Conservation (phyloP, 495 filamentous ascomycete species). For the Xanthoparmelia taractica region DNA sequence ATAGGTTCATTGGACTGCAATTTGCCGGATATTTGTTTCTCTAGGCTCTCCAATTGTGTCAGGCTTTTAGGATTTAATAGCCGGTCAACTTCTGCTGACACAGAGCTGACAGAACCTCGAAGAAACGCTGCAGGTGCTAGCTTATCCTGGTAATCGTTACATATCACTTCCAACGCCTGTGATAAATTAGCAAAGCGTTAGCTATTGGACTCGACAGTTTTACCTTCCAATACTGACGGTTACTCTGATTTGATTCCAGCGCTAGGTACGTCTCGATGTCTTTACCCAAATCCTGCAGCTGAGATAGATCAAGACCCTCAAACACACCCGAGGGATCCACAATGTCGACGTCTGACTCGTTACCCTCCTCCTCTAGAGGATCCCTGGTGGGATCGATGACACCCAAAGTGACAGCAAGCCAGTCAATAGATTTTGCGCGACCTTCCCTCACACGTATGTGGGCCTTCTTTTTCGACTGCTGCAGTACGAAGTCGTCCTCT, state of each 20-base stretch:
- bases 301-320: conserved; percentile 58
- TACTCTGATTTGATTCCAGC: conserved; percentile 68
- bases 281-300: conserved; percentile 70
- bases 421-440: conserved; percentile 88
- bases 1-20: conserved; percentile 82
- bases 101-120: conserved; percentile 69
- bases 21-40: conserved; percentile 76
- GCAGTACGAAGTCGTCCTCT: conserved; percentile 92
- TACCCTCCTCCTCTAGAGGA: conserved; percentile 73
- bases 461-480: conserved; percentile 96
- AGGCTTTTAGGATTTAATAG: conserved; percentile 80
- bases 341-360: conserved; percentile 67
- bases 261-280: conserved; percentile 81
- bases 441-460: conserved; percentile 92
- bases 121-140: conserved; percentile 52
- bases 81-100: conserved; percentile 79
- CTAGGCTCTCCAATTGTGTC: conserved; percentile 74
- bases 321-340: conserved; percentile 78
- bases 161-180: conserved; percentile 75
- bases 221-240: conserved; percentile 81
- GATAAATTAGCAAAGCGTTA: conserved; percentile 26
- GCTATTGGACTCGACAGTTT: conserved; percentile 16
- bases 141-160: conserved; percentile 64
- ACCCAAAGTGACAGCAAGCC: conserved; percentile 83
- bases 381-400: conserved; percentile 77